phyloP scores from a whole-genome alignment of 192 early-diverging fungal genomes.

The Coemansia sp. region DNA sequence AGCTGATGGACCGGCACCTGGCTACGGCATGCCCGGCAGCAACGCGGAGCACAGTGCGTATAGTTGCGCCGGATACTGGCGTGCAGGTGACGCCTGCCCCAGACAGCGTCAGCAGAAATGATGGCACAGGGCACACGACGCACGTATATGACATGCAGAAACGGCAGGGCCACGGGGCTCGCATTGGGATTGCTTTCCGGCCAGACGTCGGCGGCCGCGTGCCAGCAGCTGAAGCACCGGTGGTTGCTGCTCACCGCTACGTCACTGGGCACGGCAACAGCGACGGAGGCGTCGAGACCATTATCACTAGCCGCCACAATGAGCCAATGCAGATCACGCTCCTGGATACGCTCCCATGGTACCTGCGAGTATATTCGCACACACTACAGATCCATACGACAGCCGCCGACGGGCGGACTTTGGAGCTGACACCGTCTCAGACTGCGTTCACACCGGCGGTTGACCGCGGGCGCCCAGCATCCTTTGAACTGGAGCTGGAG shows the following conservation, averaged over 20 bases:
- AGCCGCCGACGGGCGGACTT: neutral
- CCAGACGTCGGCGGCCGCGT: neutral
- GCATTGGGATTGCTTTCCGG: constrained; percentile 7
- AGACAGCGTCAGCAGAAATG: neutral
- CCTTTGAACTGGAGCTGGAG: constrained; percentile 64
- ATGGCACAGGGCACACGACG: constrained; percentile 1
- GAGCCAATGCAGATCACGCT: constrained; percentile 52
- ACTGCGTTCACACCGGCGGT: constrained; percentile 66
- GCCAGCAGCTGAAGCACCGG: constrained; percentile 3
- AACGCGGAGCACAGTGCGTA: constrained; percentile 30
- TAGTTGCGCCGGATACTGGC: constrained; percentile 9
- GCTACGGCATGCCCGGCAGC: constrained; percentile 50
- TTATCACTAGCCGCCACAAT: constrained; percentile 62
- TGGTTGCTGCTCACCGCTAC: constrained; percentile 30
- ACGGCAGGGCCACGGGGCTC: constrained; percentile 4
- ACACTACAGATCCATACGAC: constrained; percentile 59
- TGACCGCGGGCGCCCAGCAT: constrained; percentile 69
- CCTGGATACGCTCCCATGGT: constrained; percentile 87
- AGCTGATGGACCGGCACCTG: constrained; percentile 50
- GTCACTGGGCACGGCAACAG: constrained; percentile 75
- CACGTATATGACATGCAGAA: constrained; percentile 25
- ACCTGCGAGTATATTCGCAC: constrained; percentile 82
- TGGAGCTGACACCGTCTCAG: neutral
- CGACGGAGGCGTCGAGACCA: constrained; percentile 70
- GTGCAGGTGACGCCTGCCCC: constrained; percentile 13